Percentiles rank a stretch among this genome's conserved stretches.
phyloP scores from a whole-genome alignment of 148 eudicot species.

The Hydrangea macrophylla region DNA sequence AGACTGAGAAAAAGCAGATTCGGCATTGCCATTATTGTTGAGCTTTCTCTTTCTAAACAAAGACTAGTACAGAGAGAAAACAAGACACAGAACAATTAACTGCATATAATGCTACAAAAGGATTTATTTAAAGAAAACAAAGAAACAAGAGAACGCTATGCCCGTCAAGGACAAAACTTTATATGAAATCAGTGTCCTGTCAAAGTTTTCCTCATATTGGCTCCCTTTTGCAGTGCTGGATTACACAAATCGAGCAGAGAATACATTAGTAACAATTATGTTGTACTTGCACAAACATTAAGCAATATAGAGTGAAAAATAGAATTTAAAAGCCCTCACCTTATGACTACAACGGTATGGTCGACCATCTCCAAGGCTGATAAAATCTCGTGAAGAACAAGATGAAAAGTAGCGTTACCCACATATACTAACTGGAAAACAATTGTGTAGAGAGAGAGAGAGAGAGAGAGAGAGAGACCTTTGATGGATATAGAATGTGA shows the following conservation, averaged over 20 bases:
- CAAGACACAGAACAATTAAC: no score
- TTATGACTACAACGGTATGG: constrained; percentile 19
- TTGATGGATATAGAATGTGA: no score
- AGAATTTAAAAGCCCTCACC: constrained; percentile 21
- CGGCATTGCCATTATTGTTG: no score
- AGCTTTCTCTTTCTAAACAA: no score
- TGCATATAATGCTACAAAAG: no score
- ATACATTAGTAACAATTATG: not conserved
- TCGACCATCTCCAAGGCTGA: constrained; percentile 26
- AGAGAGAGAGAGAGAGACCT: no score
- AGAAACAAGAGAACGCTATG: not conserved
- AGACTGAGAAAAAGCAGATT: no score
- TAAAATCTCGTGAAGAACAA: not conserved
- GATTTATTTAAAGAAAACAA: not conserved
- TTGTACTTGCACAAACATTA: not conserved
- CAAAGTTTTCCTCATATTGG: constrained; percentile 2
- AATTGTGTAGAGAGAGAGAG: no score
- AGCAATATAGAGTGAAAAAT: not conserved
- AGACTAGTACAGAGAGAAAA: no score
- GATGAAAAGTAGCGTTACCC: constrained; percentile 7
- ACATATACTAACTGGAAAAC: no score
- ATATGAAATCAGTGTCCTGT: constrained; percentile 13
- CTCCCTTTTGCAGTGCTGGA: constrained; percentile 6
- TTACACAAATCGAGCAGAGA: not conserved
- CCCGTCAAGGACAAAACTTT: constrained; percentile 1